Evolutionary conservation across 1,139 yeast genomes (phyloP).

Genomic region (Saccharomyces hybrid): DNA sequence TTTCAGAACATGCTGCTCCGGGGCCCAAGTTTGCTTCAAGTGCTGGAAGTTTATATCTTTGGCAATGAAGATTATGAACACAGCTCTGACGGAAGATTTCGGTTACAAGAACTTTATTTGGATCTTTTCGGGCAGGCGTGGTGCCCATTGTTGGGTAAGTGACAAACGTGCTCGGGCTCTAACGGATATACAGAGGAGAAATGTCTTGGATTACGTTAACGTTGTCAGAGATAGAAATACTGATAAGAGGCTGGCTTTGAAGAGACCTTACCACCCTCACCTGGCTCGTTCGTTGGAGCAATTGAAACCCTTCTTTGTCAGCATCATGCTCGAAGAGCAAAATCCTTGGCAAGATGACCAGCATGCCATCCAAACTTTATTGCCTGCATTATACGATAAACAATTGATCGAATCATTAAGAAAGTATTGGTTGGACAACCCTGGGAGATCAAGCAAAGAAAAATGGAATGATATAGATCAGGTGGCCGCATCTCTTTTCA

Average conservation of each 20-base stretch:
- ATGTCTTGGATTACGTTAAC: constrained; percentile 78
- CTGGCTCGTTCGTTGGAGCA: constrained; percentile 65
- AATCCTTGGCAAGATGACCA: constrained; percentile 67
- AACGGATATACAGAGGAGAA: constrained; percentile 65
- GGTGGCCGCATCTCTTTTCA: constrained; percentile 36
- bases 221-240: constrained; percentile 50
- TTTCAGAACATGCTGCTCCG: constrained; percentile 86
- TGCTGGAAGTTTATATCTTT: constrained; percentile 95
- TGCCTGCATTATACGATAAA: constrained; percentile 56
- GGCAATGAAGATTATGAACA: constrained; percentile 69
- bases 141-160: constrained; percentile 98
- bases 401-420: constrained; percentile 47
- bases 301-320: constrained; percentile 55
- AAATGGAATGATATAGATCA: constrained; percentile 83
- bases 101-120: constrained; percentile 82
- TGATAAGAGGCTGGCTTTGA: constrained; percentile 43
- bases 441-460: constrained; percentile 40
- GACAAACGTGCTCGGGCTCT: constrained; percentile 71
- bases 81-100: constrained; percentile 73
- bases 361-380: constrained; percentile 43
- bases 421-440: constrained; percentile 47
- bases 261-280: constrained; percentile 87
- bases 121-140: constrained; percentile 98
- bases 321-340: constrained; percentile 67
- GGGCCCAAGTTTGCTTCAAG: constrained; percentile 73